A percentile compares a stretch with the other conserved stretches of the same genome.
Conservation (phyloP, 2,329 filamentous ascomycete genomes). For the Aspergillus pseudoviridinutans region DNA sequence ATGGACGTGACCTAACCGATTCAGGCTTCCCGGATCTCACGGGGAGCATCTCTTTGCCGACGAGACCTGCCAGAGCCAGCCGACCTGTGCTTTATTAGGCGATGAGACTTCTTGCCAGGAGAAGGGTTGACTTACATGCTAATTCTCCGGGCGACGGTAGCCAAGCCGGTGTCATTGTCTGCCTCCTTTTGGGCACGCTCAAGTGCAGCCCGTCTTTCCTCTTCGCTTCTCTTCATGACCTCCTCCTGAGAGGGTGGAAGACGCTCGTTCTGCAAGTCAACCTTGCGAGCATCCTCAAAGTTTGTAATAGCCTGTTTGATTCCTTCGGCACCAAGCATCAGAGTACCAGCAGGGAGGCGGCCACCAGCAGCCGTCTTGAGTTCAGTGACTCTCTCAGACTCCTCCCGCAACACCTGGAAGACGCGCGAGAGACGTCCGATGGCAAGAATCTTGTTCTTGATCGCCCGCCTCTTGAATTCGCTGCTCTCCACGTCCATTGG, state of each 20-base stretch:
- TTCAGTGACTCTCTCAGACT: constrained; percentile 94
- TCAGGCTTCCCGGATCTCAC: constrained; percentile 24
- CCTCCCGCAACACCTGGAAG: constrained; percentile 96
- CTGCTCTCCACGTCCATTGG: constrained; percentile 74
- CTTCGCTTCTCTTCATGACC: constrained; percentile 75
- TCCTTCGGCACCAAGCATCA: constrained; percentile 96
- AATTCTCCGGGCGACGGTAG: constrained; percentile 81
- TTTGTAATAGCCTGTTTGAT: constrained; percentile 98
- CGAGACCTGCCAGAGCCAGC: constrained; percentile 36
- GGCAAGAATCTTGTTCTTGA: constrained; percentile 99
- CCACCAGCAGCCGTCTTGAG: constrained; percentile 95
- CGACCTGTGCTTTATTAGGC: constrained; percentile 30
- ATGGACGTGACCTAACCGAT: background rate
- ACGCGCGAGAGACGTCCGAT: constrained; percentile 95
- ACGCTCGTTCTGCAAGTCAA: constrained; percentile 94
- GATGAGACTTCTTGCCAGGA: background rate
- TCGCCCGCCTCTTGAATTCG: constrained; percentile 90
- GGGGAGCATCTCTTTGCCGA: constrained; percentile 27
- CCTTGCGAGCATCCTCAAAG: constrained; percentile 95
- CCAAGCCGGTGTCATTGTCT: constrained; percentile 84
- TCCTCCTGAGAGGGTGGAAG: constrained; percentile 91
- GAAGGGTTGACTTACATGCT: constrained; percentile 74
- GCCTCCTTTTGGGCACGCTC: constrained; percentile 83
- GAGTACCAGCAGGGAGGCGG: constrained; percentile 84
- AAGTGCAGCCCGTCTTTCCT: constrained; percentile 75